A percentile compares a stretch with the other conserved stretches of the same genome.
Conservation (phyloP, 371 early-diverging fungal genomes). For the Syncephalastrum racemosum region DNA sequence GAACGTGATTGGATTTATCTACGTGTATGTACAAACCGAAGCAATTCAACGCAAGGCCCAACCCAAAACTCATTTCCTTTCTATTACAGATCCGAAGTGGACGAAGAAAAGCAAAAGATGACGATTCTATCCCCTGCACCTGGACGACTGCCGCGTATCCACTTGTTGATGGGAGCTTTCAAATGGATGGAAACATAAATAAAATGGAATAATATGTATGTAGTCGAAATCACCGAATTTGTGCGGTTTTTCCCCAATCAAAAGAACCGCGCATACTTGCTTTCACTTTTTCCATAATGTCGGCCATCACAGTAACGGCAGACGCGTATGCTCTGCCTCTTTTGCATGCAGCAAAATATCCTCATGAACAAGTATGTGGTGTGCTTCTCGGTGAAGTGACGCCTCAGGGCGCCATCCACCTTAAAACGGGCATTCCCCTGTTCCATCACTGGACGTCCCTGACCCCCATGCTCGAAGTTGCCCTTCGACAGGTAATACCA, state of each 20-base stretch:
- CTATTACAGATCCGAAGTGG: slow-evolving; percentile 72
- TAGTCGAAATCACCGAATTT: no score
- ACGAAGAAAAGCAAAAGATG: slow-evolving; percentile 75
- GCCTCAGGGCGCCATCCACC: slow-evolving; percentile 28
- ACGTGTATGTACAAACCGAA: slow-evolving; percentile 59
- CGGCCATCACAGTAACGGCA: slow-evolving; percentile 30
- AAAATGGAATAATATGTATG: no score
- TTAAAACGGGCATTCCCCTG: slow-evolving; percentile 71
- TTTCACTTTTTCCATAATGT: no score
- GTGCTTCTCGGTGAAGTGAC: slow-evolving; percentile 53
- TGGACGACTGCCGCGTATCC: slow-evolving; percentile 82
- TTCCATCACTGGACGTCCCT: slow-evolving; percentile 78
- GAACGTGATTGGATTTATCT: slow-evolving; percentile 86
- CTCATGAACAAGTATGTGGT: slow-evolving; percentile 70
- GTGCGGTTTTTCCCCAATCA: no score
- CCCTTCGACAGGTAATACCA: slow-evolving; percentile 67
- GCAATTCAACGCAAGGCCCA: neutral
- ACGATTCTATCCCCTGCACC: slow-evolving; percentile 88
- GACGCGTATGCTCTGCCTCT: slow-evolving; percentile 73
- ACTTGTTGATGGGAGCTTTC: slow-evolving; percentile 79
- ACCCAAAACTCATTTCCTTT: neutral
- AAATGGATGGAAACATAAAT: slow-evolving; percentile 75
- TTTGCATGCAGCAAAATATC: slow-evolving; percentile 82
- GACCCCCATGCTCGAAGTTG: slow-evolving; percentile 78
- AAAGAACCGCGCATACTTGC: no score